A percentile compares a stretch with the other conserved stretches of the same genome.
phyloP scores from a whole-genome alignment of 2,329 filamentous ascomycete species.

The Rhytidhysteron rufulum region DNA sequence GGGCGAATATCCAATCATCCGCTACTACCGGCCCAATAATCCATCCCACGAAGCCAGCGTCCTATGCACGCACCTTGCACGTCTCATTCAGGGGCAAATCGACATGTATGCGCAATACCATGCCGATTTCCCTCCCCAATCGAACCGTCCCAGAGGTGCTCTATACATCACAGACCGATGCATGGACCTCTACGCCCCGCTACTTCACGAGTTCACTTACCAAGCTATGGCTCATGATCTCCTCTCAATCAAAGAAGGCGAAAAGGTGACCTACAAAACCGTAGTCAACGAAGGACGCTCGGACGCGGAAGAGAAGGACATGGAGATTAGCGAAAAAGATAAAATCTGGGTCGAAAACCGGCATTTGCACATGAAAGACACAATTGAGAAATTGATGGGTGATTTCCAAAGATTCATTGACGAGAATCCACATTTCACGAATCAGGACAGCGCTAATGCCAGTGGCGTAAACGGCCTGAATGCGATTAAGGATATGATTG shows the following conservation, averaged over 20 bases:
- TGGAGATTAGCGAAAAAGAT: conserved; percentile 88
- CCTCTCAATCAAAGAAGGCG: conserved; percentile 79
- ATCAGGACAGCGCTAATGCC: conserved; percentile 62
- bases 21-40: conserved; percentile 77
- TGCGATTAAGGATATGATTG: conserved; percentile 95
- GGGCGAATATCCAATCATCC: conserved; percentile 90
- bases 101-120: conserved; percentile 86
- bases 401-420: conserved; percentile 91
- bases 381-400: conserved; percentile 85
- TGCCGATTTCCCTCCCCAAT: conserved; percentile 76
- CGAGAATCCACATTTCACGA: conserved; percentile 88
- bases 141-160: conserved; percentile 72
- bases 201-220: conserved; percentile 96
- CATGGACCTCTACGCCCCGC: conserved; percentile 84
- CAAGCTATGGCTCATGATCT: conserved; percentile 98
- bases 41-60: conserved; percentile 83
- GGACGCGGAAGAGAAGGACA: conserved; percentile 76
- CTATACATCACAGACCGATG: conserved; percentile 86
- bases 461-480: conserved; percentile 83
- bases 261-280: conserved; percentile 83
- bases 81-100: conserved; percentile 86
- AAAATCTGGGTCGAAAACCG: conserved; percentile 93
- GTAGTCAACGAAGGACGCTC: conserved; percentile 68
- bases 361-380: conserved; percentile 96
- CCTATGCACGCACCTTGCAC: conserved; percentile 79